Percentiles rank a stretch among this genome's conserved stretches.
These are phyloP conservation scores for Ilex asprella DNA, from an alignment of 257 asterid species.

Conservation along the genomic window DNA sequence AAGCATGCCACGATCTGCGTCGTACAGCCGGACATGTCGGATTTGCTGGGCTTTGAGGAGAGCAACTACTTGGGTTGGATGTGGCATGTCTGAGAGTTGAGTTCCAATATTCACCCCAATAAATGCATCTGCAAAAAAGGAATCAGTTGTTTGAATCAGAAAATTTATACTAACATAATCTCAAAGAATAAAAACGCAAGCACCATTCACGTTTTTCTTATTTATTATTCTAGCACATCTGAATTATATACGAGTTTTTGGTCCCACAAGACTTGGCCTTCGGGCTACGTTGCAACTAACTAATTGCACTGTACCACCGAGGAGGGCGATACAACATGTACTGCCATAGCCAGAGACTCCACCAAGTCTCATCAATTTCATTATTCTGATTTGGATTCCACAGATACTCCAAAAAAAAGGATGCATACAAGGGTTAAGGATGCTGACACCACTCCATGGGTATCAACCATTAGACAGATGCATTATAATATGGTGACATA, in stretches of 20 bases:
- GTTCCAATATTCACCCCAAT: conserved; percentile 82
- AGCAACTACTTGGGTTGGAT: conserved; percentile 80
- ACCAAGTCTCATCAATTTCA: too few species aligned
- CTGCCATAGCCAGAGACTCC: too few species aligned
- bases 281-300: too few species aligned
- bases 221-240: not conserved
- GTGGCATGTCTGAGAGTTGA: conserved; percentile 73
- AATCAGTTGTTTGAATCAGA: not conserved
- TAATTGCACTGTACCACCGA: too few species aligned
- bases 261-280: not conserved
- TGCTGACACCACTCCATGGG: too few species aligned
- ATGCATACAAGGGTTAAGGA: too few species aligned
- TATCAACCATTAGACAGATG: too few species aligned
- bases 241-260: not conserved
- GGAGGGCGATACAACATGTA: too few species aligned
- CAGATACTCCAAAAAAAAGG: too few species aligned
- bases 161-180: too few species aligned
- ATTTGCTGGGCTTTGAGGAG: conserved; percentile 75
- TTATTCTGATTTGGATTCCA: too few species aligned
- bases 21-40: conserved; percentile 51
- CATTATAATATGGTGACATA: too few species aligned
- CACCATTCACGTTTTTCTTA: not conserved
- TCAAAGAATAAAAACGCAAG: not conserved
- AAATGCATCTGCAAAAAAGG: conserved; percentile 39
- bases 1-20: conserved; percentile 78